phyloP scores from a whole-genome alignment of 2,329 filamentous ascomycete species.

The Pseudogymnoascus sp. region DNA sequence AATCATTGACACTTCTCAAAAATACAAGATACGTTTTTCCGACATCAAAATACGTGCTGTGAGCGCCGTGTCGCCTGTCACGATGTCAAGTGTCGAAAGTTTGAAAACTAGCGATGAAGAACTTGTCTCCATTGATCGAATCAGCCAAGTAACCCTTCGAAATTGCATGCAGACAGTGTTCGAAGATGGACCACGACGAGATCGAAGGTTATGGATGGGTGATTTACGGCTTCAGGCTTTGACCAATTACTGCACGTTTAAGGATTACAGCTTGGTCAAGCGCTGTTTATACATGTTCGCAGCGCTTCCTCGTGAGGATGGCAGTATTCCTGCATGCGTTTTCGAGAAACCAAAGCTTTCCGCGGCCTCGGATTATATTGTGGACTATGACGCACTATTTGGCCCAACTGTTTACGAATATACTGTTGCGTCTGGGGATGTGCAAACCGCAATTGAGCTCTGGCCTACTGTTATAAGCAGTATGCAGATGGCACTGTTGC shows the following conservation, averaged over 20 bases:
- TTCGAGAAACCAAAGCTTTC: constrained; percentile 29
- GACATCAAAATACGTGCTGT: constrained; percentile 25
- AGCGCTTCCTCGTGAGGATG: constrained; percentile 28
- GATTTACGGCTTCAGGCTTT: constrained; percentile 32
- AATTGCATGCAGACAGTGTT: constrained; percentile 35
- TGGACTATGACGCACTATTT: constrained; percentile 33
- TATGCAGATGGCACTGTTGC: constrained; percentile 22
- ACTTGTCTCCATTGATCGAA: constrained; percentile 26
- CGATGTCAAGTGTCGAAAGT: not conserved
- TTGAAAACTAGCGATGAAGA: constrained; percentile 17
- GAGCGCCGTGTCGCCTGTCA: constrained; percentile 23
- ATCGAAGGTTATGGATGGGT: constrained; percentile 32
- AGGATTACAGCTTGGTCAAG: constrained; percentile 29
- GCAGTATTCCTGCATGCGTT: constrained; percentile 29
- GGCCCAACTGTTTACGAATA: constrained; percentile 29
- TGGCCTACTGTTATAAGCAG: constrained; percentile 29
- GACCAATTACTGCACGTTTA: constrained; percentile 32
- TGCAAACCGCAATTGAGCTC: constrained; percentile 23
- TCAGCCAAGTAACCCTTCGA: constrained; percentile 29
- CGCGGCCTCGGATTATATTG: constrained; percentile 30
- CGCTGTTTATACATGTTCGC: constrained; percentile 32
- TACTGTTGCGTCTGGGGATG: constrained; percentile 26
- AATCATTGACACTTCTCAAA: constrained; percentile 30
- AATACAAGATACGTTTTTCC: constrained; percentile 29
- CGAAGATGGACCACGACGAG: constrained; percentile 32